Conservation (phyloP, 192 early-diverging fungal genomes). For the Coemansia sp. region DNA sequence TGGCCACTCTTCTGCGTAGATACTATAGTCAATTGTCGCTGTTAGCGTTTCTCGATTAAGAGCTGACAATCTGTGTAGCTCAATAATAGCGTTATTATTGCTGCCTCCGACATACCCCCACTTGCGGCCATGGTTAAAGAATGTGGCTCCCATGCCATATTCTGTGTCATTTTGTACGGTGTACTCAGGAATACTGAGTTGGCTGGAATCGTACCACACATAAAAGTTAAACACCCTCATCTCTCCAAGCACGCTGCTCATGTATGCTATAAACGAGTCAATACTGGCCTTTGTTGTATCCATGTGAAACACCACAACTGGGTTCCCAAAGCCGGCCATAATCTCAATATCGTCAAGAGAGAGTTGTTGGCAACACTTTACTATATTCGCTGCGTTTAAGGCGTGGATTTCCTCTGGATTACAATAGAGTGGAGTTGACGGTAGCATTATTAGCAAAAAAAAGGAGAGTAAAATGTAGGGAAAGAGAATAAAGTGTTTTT, state of each 20-base stretch:
- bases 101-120: constrained; percentile 2
- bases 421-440: background rate
- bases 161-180: background rate
- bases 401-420: background rate
- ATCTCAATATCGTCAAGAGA: background rate
- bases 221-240: constrained; percentile 13
- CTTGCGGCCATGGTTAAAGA: background rate
- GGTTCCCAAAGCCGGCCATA: background rate
- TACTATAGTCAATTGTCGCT: background rate
- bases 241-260: background rate
- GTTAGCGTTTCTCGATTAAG: background rate
- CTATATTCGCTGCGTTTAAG: background rate
- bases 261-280: background rate
- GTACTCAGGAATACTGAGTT: background rate
- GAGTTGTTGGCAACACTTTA: background rate
- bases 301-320: background rate
- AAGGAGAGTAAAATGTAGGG: background rate
- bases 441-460: background rate
- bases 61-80: background rate
- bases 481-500: background rate
- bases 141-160: background rate
- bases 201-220: constrained; percentile 5
- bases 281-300: background rate
- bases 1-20: background rate
- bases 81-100: background rate